Evolutionary conservation across 2,329 filamentous ascomycete species (phyloP), one percentile per base, ranked within the genome.

Genomic region (Setomelanomma holmii): DNA sequence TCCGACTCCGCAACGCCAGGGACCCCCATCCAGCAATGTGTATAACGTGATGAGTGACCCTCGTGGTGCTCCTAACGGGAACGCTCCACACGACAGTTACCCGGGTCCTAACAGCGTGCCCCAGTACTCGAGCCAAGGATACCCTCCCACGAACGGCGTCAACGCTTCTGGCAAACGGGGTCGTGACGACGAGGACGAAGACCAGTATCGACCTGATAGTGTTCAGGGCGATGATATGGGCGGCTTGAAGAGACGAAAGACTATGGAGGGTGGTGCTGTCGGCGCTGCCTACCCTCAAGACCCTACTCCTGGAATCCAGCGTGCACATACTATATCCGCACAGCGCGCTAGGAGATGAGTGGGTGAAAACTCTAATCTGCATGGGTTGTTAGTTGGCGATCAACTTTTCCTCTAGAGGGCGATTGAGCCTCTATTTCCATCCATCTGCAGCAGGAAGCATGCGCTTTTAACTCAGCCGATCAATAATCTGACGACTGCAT

Each of bases 1-100:
- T 77, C 89, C 81, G 71, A 93, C 91, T 1, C 89, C 93, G 42
- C 91, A 92, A 19, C 87, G 91, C 36, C 79, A 82, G 51, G 78
- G 80, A 38, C 81, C 86, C 53, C 83, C 89, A 3, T 87, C 90
- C 1, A 93, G 90, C 79, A 96, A 87, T 70, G 80, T 96, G 44
- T 96, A 96, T 81, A 96, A 87, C 74, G 89, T 96, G 57, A 92
- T 96, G 79, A 93, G 89, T 72, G 91, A 90, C 70, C 89, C 91
- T 53, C 85, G 90, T 21, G 85, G 80, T 41, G 77, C 81, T 23
- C 75, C 85, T 10, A 91, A 90, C 61, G 88, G 88, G n/a, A 82
- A 81, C 23, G 76, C 85, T 11, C 77, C 82, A 17, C 83, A 83
- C 43, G 90, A 96, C 61, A 84, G 87, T 5, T 96, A 96, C 71